Evolutionary conservation across 352 stramenopile genomes (phyloP).

Genomic region (Globisporangium spinosum): DNA sequence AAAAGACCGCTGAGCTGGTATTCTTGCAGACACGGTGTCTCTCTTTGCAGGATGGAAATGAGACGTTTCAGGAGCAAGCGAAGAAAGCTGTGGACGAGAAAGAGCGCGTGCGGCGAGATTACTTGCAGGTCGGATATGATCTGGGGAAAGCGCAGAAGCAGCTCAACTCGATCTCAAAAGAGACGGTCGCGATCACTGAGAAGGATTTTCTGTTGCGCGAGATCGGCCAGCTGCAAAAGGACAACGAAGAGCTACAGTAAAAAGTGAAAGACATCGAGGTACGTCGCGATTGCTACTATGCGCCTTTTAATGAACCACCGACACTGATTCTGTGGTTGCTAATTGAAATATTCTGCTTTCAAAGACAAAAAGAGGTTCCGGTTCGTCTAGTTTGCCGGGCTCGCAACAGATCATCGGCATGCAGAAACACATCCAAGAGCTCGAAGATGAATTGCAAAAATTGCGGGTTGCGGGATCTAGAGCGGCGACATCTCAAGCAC

Average conservation of each 20-base stretch:
- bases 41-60: conserved; percentile 32
- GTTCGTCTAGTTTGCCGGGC: not conserved
- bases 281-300: not conserved
- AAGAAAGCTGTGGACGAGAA: conserved; percentile 31
- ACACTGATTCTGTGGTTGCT: not conserved
- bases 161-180: conserved; percentile 35
- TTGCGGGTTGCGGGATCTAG: not conserved
- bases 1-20: conserved; percentile 29
- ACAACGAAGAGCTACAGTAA: conserved; percentile 28
- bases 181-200: conserved; percentile 24
- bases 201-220: conserved; percentile 35
- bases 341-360: not conserved
- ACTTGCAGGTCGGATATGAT: conserved; percentile 46
- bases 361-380: conserved; percentile 5
- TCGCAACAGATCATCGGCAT: conserved; percentile 17
- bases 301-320: not conserved
- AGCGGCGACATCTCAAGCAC: not conserved
- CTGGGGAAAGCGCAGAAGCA: conserved; percentile 43
- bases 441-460: conserved; percentile 24
- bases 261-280: conserved; percentile 32
- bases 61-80: conserved; percentile 30
- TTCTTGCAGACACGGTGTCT: conserved; percentile 26
- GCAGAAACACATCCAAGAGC: conserved; percentile 26
- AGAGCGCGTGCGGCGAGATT: conserved; percentile 47
- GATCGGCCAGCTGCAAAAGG: conserved; percentile 28